Evolutionary conservation across 2,329 filamentous ascomycete species (phyloP), one percentile per base, ranked within the genome.

Genomic region (Phoma sp.): DNA sequence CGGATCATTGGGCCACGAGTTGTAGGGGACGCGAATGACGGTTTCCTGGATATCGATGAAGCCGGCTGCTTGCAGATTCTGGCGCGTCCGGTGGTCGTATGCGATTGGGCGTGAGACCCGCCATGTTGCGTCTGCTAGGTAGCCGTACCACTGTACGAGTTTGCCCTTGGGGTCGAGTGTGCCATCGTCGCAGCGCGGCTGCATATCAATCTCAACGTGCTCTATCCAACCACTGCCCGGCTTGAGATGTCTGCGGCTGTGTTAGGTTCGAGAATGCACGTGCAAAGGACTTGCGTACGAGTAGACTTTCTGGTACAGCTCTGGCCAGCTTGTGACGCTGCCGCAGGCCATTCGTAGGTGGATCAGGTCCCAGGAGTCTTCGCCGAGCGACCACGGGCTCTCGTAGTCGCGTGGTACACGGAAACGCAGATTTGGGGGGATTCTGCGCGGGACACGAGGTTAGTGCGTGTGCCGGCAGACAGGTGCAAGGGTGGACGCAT

Each of bases 151-250:
- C 63, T 84, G 77, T 39, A 79, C 75, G 13, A 93, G 77, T 25
- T 81, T 78, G 7, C 87, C 85, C 33, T 84, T 76, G 4, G 75
- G 61, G 9, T 83, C 80, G 11, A 89, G 75, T 1, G 85, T 84
- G 32, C 82, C 81, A 64, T 90, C 86, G 59, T 91, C 88, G 67
- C 86, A 89, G 46, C 85, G 85, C 14, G 91, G 91, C 42, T 83
- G 80, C 74, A 90, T 90, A 74, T 98, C 91, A 49, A 98, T 89
- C 72, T 98, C 93, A 42, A 96, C 85, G 63, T 96, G 91, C 75
- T 98, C 93, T 50, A 97, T 82, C 69, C 82, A 84, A 48, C 93
- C 93, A 36, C 79, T 82, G 1, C 88, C 87, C 1, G 91, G 91
- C 64, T 86, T 86, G 24, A 97, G 81, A 69, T 96, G 90, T 47